Conservation (phyloP, 1,284 basidiomycete species). For the Mycena citricolor region DNA sequence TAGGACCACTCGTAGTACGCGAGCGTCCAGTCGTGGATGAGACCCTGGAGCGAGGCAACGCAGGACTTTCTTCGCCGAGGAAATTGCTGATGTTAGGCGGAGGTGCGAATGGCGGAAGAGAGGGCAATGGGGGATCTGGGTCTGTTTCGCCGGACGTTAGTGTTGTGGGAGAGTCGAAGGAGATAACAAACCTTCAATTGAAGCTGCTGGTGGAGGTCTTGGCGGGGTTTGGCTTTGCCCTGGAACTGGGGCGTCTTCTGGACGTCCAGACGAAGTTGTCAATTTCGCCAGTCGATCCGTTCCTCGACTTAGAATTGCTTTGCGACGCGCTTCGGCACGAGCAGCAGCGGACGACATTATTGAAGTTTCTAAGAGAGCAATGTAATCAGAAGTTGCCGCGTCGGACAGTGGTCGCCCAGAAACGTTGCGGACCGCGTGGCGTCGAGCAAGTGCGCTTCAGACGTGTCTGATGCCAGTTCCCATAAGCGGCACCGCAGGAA, state of each 20-base stretch:
- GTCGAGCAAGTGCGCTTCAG: too few species aligned
- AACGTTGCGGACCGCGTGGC: too few species aligned
- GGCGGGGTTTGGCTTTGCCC: too few species aligned
- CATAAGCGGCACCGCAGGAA: too few species aligned
- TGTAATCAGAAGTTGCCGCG: too few species aligned
- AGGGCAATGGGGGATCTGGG: slow-evolving; percentile 43
- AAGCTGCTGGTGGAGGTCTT: slow-evolving; percentile 55
- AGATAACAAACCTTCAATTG: neutral
- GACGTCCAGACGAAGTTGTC: slow-evolving; percentile 66
- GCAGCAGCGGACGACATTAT: slow-evolving; percentile 51
- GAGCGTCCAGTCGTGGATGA: slow-evolving; percentile 19
- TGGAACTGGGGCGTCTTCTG: slow-evolving; percentile 65
- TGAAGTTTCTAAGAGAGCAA: too few species aligned
- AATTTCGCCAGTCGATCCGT: slow-evolving; percentile 72
- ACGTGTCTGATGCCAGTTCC: too few species aligned
- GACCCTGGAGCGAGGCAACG: slow-evolving; percentile 27
- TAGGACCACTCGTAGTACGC: slow-evolving; percentile 24
- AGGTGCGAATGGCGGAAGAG: slow-evolving; percentile 18
- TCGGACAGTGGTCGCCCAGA: too few species aligned
- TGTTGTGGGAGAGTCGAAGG: neutral
- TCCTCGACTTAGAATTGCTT: slow-evolving; percentile 69
- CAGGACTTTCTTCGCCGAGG: slow-evolving; percentile 57
- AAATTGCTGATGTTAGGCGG: slow-evolving; percentile 45
- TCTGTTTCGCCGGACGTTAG: neutral
- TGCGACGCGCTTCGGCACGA: slow-evolving; percentile 70